Conservation (phyloP, 2,329 filamentous ascomycete genomes). For the Neopestalotiopsis clavispora region DNA sequence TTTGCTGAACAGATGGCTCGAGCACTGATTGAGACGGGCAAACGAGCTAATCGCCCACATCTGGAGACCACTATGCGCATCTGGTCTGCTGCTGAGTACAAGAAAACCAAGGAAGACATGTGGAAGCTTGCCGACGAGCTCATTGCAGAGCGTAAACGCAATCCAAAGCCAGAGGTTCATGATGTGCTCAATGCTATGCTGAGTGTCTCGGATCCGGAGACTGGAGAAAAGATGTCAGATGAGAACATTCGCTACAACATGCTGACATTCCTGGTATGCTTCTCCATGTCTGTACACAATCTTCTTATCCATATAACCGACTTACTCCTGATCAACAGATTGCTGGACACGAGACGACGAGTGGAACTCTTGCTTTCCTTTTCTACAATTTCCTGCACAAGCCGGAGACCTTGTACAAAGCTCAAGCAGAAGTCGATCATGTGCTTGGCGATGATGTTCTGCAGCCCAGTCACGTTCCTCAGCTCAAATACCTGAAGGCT, state of each 20-base stretch:
- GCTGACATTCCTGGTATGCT: constrained; percentile 49
- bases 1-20: constrained; percentile 59
- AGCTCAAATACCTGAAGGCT: constrained; percentile 69
- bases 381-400: constrained; percentile 70
- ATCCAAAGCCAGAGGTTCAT: constrained; percentile 47
- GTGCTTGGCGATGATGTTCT: constrained; percentile 65
- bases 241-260: constrained; percentile 55
- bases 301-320: neutral
- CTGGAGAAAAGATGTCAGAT: constrained; percentile 51
- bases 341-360: constrained; percentile 74
- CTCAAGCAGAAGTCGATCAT: constrained; percentile 70
- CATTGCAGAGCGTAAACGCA: constrained; percentile 46
- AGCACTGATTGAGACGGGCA: constrained; percentile 49
- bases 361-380: constrained; percentile 67
- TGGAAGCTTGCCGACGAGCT: constrained; percentile 48
- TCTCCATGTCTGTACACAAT: neutral
- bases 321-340: constrained; percentile 36
- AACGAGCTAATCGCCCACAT: constrained; percentile 33
- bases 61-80: constrained; percentile 20
- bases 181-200: constrained; percentile 61
- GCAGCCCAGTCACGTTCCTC: constrained; percentile 63
- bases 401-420: constrained; percentile 62
- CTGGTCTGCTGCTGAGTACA: constrained; percentile 25
- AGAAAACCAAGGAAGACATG: constrained; percentile 44
- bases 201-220: constrained; percentile 54